These are phyloP conservation scores for Neopestalotiopsis clavispora DNA, from an alignment of 2,329 filamentous ascomycete species.

Conservation along the genomic window DNA sequence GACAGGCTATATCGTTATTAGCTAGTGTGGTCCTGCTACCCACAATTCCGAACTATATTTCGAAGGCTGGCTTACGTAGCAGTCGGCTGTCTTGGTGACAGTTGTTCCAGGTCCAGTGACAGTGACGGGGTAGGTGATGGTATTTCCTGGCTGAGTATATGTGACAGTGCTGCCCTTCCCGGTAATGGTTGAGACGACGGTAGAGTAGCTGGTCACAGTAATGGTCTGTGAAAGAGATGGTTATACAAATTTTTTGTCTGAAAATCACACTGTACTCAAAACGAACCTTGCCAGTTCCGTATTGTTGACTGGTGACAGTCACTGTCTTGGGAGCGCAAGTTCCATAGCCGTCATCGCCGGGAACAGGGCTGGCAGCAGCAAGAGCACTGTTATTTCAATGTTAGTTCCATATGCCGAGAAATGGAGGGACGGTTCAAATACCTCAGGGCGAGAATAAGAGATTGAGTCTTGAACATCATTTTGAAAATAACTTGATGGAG, in stretches of 20 bases:
- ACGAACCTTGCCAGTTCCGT: constrained; percentile 10
- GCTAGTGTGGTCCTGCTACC: neutral
- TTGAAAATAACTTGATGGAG: neutral
- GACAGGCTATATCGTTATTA: neutral
- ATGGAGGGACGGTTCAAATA: neutral
- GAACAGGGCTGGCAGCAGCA: constrained; percentile 8
- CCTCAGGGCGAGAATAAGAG: constrained; percentile 12
- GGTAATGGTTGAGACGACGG: constrained; percentile 4
- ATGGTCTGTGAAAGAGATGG: neutral
- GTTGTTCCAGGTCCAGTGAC: constrained; percentile 10
- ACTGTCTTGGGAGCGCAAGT: constrained; percentile 9
- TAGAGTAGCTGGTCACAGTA: constrained; percentile 13
- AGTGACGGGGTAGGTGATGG: constrained; percentile 4
- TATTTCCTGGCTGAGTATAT: neutral
- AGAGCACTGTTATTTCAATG: constrained; percentile 12
- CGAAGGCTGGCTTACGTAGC: neutral
- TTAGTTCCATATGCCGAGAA: neutral
- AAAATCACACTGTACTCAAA: neutral
- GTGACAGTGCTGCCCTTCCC: neutral
- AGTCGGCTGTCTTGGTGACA: neutral
- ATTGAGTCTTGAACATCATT: constrained; percentile 11
- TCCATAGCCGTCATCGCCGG: constrained; percentile 12
- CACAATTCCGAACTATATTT: neutral
- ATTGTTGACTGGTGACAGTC: constrained; percentile 1
- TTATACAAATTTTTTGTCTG: neutral